Conservation (phyloP, 1,284 basidiomycete genomes). For the Porodaedalea pini region DNA sequence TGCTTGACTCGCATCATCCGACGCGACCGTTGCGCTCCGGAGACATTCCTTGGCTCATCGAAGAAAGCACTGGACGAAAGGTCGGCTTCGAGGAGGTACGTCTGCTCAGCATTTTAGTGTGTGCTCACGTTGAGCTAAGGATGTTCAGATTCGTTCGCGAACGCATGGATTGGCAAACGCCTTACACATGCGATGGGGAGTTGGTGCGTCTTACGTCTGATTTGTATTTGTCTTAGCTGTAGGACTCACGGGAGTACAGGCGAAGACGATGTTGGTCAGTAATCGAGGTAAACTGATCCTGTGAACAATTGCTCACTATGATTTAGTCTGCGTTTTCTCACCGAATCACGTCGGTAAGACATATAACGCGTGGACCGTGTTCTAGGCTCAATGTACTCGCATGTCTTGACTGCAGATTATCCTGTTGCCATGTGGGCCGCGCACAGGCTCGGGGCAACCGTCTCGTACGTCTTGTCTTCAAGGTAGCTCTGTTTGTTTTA, state of each 20-base stretch:
- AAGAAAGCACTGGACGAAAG: conserved; percentile 53
- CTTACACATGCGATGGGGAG: conserved; percentile 48
- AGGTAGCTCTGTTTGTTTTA: conserved; percentile 6
- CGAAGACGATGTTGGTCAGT: conserved; percentile 49
- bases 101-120: background rate
- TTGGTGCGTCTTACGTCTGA: conserved; percentile 30
- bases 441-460: conserved; percentile 67
- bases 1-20: conserved; percentile 55
- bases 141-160: conserved; percentile 44
- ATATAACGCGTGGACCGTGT: background rate
- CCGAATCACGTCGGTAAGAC: conserved; percentile 62
- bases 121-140: background rate
- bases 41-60: conserved; percentile 57
- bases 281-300: background rate
- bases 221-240: background rate
- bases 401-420: conserved; percentile 52
- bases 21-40: conserved; percentile 43
- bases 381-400: background rate
- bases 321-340: conserved; percentile 60
- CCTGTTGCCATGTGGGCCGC: conserved; percentile 69
- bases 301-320: background rate
- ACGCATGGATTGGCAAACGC: conserved; percentile 62
- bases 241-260: conserved; percentile 24
- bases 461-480: conserved; percentile 46
- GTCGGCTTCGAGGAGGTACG: conserved; percentile 50